Evolutionary conservation across 2,329 filamentous ascomycete genomes (phyloP), one percentile per base, ranked within the genome.

Genomic region (Calonectria henricotiae): DNA sequence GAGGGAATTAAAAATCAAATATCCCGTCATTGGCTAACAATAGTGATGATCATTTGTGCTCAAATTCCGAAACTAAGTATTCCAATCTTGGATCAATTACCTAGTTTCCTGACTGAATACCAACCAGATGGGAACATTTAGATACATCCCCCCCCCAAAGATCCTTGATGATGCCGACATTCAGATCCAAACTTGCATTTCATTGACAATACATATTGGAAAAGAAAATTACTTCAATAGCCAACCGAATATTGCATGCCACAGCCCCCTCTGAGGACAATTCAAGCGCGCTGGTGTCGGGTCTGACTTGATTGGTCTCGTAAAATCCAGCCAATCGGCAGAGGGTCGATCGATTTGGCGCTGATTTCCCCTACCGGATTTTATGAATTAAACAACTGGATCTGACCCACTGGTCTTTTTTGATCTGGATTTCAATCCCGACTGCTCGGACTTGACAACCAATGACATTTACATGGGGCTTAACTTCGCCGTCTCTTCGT

Each of bases 281-380:
- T 15, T 15, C 17, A 17, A 43, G 17, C 6, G n/a, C 8, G 7
- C 17, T 43, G 41, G 5, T 13, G n/a, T 43, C n/a, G n/a, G 27
- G 27, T 37, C 13, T 25, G 20, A 58, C 20, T 58, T 58, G 51
- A 58, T 58, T 58, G 51, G 51, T 39, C 32, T 25, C 51, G 51
- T 58, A 58, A 58, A 58, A 58, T 17, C 3, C 3, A 27, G 8
- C 51, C 51, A 58, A 58, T 58, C 32, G 23, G 35, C 43, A 15
- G 11, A 23, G 11, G 32, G 4, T 17, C 37, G 12, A 12, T 37
- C 39, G 20, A 12, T 37, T 17, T 58, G 51, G 20, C 20, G 11
- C 20, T 23, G 5, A 37, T 23, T 25, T 23, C 25, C n/a, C 32
- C 35, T 12, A 37, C 23, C 6, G 27, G 47, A 4, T 12, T 17